A percentile compares a stretch with the other conserved stretches of the same genome.
Evolutionary conservation across 2,329 filamentous ascomycete genomes (phyloP).

Genomic region (Aspergillus ruber): DNA sequence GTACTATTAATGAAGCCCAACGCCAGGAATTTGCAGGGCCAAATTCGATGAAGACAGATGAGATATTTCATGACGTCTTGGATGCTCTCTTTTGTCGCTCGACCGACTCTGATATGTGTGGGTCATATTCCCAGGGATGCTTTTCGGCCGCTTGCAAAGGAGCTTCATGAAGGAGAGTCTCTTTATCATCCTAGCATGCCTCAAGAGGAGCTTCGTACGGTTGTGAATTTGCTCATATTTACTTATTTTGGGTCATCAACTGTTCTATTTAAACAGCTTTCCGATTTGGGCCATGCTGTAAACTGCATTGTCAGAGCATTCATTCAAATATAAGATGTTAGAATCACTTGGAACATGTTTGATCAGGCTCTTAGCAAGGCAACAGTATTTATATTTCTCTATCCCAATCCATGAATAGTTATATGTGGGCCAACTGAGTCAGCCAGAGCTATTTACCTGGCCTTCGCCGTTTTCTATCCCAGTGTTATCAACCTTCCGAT

Average conservation of each 20-base stretch:
- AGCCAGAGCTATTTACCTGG: not conserved
- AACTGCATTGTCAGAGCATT: not conserved
- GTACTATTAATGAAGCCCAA: not conserved
- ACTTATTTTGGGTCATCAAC: not conserved
- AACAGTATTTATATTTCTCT: not conserved
- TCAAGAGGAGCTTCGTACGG: not conserved
- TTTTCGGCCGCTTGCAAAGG: not conserved
- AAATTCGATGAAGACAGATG: not conserved
- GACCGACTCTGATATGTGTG: not conserved
- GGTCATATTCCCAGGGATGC: not conserved
- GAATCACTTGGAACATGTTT: not conserved
- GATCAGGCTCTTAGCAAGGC: not conserved
- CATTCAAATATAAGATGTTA: not conserved
- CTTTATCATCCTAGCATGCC: not conserved
- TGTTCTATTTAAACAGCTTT: not conserved
- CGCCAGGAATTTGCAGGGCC: not conserved
- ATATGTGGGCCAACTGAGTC: not conserved
- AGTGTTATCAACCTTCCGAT: not conserved
- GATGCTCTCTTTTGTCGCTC: not conserved
- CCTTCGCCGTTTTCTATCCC: not conserved
- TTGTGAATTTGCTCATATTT: not conserved
- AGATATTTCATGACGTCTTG: not conserved
- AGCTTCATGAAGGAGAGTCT: not conserved
- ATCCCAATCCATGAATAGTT: not conserved
- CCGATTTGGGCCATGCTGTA: not conserved